Evolutionary conservation across 495 filamentous ascomycete species (phyloP).

Genomic region (Pseudevernia furfuracea): DNA sequence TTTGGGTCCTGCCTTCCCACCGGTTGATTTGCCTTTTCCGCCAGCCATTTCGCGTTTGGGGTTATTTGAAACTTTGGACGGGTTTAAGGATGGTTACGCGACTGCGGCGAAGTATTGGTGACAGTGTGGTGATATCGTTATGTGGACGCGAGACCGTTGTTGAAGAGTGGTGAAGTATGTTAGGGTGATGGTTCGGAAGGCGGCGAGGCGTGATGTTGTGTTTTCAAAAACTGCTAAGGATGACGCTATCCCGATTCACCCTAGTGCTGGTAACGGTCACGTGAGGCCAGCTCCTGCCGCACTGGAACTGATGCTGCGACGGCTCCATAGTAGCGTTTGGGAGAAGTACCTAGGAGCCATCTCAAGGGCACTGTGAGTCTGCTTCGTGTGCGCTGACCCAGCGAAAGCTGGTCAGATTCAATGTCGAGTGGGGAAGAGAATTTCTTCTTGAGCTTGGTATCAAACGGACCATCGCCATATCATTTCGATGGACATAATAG

Average conservation of each 20-base stretch:
- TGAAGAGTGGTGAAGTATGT: slow-evolving; percentile 11
- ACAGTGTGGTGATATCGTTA: neutral
- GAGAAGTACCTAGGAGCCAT: neutral
- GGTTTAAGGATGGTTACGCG: slow-evolving; percentile 8
- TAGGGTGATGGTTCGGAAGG: slow-evolving; percentile 15
- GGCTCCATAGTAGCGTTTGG: neutral
- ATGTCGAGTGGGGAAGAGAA: neutral
- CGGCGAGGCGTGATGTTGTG: slow-evolving; percentile 23
- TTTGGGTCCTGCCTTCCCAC: slow-evolving; percentile 83
- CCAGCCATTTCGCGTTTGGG: slow-evolving; percentile 55
- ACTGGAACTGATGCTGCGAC: neutral
- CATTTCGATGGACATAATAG: neutral
- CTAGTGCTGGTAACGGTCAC: neutral
- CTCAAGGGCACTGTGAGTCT: neutral
- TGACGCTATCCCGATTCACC: neutral
- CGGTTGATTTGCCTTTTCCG: slow-evolving; percentile 90
- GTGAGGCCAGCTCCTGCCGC: slow-evolving; percentile 1
- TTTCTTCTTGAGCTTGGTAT: neutral
- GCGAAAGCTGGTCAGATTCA: neutral
- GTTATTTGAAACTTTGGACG: neutral
- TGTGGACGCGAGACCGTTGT: slow-evolving; percentile 1
- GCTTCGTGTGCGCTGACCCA: neutral
- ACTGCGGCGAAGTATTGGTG: neutral
- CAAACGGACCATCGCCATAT: neutral
- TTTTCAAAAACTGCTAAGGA: slow-evolving; percentile 9